Percentiles rank a stretch among this genome's conserved stretches.
Evolutionary conservation across 306 rosid genomes (phyloP).

Genomic region (Corylus americana): DNA sequence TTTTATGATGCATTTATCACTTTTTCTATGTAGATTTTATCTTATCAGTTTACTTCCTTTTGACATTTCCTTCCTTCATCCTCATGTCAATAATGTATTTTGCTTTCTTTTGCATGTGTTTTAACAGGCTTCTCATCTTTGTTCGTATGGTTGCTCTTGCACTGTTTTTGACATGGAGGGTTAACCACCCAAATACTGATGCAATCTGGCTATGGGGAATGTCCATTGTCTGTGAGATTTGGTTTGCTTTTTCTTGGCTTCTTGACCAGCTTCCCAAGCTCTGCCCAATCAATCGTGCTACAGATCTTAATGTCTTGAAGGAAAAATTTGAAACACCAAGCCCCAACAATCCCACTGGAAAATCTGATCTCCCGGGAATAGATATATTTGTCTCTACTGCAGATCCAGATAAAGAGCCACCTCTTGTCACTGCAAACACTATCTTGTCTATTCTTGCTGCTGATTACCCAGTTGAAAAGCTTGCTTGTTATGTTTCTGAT

Average conservation of each 20-base stretch:
- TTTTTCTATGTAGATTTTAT: conserved; percentile 7
- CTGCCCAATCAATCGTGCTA: conserved; percentile 79
- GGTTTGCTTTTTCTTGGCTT: conserved; percentile 99
- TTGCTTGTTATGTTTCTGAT: conserved; percentile 95
- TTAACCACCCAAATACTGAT: conserved; percentile 62
- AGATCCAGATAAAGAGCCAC: conserved; percentile 98
- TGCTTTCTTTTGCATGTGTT: conserved; percentile 27
- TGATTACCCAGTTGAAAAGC: conserved; percentile 95
- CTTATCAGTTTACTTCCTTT: background rate
- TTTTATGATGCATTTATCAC: background rate
- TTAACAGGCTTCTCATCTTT: conserved; percentile 70
- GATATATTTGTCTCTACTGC: conserved; percentile 95
- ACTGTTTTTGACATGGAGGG: conserved; percentile 81
- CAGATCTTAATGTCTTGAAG: conserved; percentile 84
- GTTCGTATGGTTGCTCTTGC: conserved; percentile 71
- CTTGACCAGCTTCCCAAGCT: conserved; percentile 90
- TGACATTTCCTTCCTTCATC: conserved; percentile 11
- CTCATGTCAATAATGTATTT: conserved; percentile 3
- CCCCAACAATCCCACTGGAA: conserved; percentile 78
- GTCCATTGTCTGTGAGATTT: conserved; percentile 92
- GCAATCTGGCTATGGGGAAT: conserved; percentile 97
- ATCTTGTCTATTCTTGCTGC: conserved; percentile 89
- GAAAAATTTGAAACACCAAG: conserved; percentile 80
- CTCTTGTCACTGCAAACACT: conserved; percentile 94
- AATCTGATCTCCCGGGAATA: conserved; percentile 94